phyloP scores from a whole-genome alignment of 345 rosid genomes.

The Salix dunnii region DNA sequence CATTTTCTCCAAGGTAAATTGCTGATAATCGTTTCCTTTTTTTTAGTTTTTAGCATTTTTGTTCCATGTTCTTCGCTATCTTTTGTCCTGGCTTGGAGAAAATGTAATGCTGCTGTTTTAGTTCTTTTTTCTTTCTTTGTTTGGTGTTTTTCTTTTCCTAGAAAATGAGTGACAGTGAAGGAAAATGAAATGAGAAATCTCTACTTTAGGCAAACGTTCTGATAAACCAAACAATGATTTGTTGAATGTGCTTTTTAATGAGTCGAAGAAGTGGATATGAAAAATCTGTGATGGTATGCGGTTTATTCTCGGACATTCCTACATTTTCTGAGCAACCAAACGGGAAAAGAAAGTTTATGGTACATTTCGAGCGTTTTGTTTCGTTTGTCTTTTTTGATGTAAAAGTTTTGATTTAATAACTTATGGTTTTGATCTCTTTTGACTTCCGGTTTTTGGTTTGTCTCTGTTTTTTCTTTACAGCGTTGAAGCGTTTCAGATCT shows the following conservation, averaged over 20 bases:
- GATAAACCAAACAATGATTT: neutral
- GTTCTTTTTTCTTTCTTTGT: neutral
- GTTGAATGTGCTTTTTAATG: constrained; percentile 20
- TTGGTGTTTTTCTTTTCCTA: constrained; percentile 6
- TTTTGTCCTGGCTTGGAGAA: neutral
- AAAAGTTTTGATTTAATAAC: too few relatives aligned
- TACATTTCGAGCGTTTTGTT: neutral
- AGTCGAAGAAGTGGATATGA: neutral
- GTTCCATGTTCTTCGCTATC: neutral
- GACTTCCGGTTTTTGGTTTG: neutral
- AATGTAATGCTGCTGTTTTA: neutral
- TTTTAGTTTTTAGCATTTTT: neutral
- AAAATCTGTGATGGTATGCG: neutral
- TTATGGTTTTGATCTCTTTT: neutral
- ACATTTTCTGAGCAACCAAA: constrained; percentile 24
- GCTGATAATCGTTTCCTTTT: neutral
- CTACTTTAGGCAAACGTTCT: neutral
- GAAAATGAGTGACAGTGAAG: constrained; percentile 15
- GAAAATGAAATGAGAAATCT: neutral
- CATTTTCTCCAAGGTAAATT: neutral
- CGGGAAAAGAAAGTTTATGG: constrained; percentile 1
- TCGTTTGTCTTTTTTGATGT: neutral
- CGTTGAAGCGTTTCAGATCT: constrained; percentile 46
- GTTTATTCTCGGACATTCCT: constrained; percentile 11
- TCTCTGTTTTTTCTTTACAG: constrained; percentile 8